Percentiles rank a stretch among this genome's conserved stretches.
These are phyloP conservation scores for Decorospora gaudefroyi DNA, from an alignment of 2,329 filamentous ascomycete genomes.

Conservation along the genomic window DNA sequence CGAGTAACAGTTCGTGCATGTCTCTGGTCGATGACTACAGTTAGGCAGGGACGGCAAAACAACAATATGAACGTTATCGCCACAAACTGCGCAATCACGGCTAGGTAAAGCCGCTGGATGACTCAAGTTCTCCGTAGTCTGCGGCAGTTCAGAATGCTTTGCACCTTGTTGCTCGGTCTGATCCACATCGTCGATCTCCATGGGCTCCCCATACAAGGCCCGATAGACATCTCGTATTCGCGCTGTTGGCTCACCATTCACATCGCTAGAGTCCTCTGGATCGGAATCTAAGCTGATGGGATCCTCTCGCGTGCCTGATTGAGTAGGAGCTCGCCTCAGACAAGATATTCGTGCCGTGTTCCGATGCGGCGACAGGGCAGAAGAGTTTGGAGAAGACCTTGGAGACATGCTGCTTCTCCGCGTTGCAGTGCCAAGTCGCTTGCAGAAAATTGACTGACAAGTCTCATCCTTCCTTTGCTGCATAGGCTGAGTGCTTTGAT, in stretches of 20 bases:
- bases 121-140: conserved; percentile 7
- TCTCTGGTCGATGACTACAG: conserved; percentile 44
- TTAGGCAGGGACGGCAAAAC: conserved; percentile 28
- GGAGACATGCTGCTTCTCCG: background rate
- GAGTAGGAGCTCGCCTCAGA: background rate
- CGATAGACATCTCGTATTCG: background rate
- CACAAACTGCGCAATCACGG: conserved; percentile 32
- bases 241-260: background rate
- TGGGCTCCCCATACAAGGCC: conserved; percentile 4
- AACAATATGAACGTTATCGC: conserved; percentile 14
- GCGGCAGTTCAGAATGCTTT: background rate
- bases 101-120: background rate
- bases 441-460: background rate
- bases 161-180: background rate
- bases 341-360: background rate
- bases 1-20: conserved; percentile 47
- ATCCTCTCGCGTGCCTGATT: conserved; percentile 11
- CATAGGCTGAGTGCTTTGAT: background rate
- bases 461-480: background rate
- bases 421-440: background rate
- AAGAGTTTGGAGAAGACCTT: background rate
- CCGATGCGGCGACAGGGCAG: background rate
- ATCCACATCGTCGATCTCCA: conserved; percentile 2
- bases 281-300: conserved; percentile 16
- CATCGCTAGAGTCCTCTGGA: background rate